Evolutionary conservation across 208 protist genomes (phyloP).

Genomic region (Trypanosoma grayi): DNA sequence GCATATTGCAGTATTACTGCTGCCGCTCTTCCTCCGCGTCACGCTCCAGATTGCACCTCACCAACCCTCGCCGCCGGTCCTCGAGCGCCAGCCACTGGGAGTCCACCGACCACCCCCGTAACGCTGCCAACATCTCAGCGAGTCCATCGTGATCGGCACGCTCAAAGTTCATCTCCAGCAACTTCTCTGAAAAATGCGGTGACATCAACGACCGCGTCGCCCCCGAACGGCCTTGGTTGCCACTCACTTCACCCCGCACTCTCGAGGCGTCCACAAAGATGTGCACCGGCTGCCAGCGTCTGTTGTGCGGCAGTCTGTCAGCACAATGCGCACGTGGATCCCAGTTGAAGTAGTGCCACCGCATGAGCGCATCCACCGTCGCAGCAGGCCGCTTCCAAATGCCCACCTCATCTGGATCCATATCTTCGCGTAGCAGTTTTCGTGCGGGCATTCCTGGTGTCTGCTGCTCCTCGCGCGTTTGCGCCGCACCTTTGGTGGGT

Average conservation of each 20-base stretch:
- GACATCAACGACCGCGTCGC: conserved; percentile 48
- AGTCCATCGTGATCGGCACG: conserved; percentile 24
- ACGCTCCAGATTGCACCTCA: too few species aligned
- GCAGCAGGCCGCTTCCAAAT: conserved; percentile 41
- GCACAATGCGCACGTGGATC: conserved; percentile 80
- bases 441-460: conserved; percentile 11
- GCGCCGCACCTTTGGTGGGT: neutral
- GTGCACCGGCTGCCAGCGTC: conserved; percentile 45
- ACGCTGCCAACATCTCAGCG: conserved; percentile 15
- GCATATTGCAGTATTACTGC: neutral
- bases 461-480: conserved; percentile 1
- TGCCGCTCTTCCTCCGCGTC: too few species aligned
- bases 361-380: conserved; percentile 42
- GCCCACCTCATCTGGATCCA: conserved; percentile 57
- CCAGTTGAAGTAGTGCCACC: conserved; percentile 72
- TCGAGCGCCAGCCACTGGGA: conserved; percentile 26
- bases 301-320: conserved; percentile 64
- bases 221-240: neutral
- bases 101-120: conserved; percentile 41
- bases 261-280: conserved; percentile 70
- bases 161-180: conserved; percentile 44
- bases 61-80: neutral
- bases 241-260: neutral
- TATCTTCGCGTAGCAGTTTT: conserved; percentile 49
- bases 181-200: conserved; percentile 43